Evolutionary conservation across 2,329 filamentous ascomycete genomes (phyloP), one percentile per base, ranked within the genome.

Genomic region (Colletotrichum noveboracense): DNA sequence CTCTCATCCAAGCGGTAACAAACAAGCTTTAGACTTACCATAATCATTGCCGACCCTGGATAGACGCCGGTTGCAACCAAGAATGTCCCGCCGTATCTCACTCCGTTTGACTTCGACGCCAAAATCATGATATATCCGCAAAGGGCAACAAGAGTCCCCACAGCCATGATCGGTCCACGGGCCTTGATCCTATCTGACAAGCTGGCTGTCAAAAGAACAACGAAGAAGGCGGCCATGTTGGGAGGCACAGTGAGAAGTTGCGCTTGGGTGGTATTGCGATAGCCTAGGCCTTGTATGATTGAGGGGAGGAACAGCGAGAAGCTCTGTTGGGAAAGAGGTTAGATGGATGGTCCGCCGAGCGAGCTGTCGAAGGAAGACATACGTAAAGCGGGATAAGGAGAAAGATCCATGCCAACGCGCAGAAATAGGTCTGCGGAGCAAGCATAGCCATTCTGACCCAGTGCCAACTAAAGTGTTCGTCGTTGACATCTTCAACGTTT

Each of bases 401-500:
- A 71, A 79, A 80, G 70, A 81, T 80, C 80, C 79, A 81, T 34
- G 79, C 77, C 13, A 77, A 56, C 1, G 78, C 76, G 18, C 77
- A 81, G 34, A 83, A 77, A 56, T 75, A 81, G 2, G 79, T 80
- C 71, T 84, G 80, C 13, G 81, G 80, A 26, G 79, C 81, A 28
- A 79, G 70, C 38, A 84, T 66, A 7, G 79, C 78, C 78, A 82
- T 80, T 60, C 78, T 78, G 52, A 87, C 84, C 85, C 84, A 87
- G 66, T 82, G 80, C 86, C 85, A 87, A 66, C 80, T 80, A 66
- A 86, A 84, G 55, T 79, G 80, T 75, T 86, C 85, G 9, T 84
- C 77, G 18, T 85, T 82, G 8, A 86, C 83, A 34, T 74, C 74
- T 56, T 80, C 77, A 13, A 78, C 64, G 2, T 52, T 64, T 13